Evolutionary conservation across 768 basidiomycete species (phyloP).

Genomic region (Cyclocybe aegerita): DNA sequence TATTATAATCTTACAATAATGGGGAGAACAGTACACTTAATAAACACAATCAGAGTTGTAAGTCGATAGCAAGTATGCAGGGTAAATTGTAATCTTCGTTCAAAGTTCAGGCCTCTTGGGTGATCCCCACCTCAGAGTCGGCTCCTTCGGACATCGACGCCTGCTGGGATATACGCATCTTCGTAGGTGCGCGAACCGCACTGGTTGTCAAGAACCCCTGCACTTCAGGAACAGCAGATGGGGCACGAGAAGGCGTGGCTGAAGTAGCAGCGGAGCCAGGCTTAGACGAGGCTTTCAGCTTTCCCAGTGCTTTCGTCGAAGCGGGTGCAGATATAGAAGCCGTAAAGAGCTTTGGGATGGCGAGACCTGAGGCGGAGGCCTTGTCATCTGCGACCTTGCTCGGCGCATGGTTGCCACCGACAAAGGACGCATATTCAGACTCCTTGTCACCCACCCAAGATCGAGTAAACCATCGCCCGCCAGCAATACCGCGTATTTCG

Average conservation of each 20-base stretch:
- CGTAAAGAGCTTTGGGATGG: constrained; percentile 35
- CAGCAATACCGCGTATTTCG: constrained; percentile 80
- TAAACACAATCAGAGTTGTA: too few relatives aligned
- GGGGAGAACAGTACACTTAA: too few relatives aligned
- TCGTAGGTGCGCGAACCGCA: constrained; percentile 52
- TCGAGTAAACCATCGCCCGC: constrained; percentile 77
- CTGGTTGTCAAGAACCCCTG: constrained; percentile 26
- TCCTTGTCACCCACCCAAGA: constrained; percentile 88
- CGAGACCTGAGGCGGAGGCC: constrained; percentile 18
- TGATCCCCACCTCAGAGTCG: constrained; percentile 43
- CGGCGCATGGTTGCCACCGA: constrained; percentile 27
- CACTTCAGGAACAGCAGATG: constrained; percentile 49
- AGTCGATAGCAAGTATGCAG: not conserved
- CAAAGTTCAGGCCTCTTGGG: constrained; percentile 25
- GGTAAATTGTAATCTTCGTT: not conserved
- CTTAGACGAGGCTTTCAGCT: constrained; percentile 40
- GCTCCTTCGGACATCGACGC: constrained; percentile 52
- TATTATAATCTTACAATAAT: too few relatives aligned
- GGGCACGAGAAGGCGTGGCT: constrained; percentile 56
- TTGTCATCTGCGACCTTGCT: constrained; percentile 33
- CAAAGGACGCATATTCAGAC: constrained; percentile 53
- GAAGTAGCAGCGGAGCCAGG: constrained; percentile 44
- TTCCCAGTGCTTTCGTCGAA: constrained; percentile 36
- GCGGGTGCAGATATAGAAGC: constrained; percentile 49
- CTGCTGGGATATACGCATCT: constrained; percentile 63